These are phyloP conservation scores for Penicillium frequentans DNA, from an alignment of 2,329 filamentous ascomycete genomes.

Conservation along the genomic window DNA sequence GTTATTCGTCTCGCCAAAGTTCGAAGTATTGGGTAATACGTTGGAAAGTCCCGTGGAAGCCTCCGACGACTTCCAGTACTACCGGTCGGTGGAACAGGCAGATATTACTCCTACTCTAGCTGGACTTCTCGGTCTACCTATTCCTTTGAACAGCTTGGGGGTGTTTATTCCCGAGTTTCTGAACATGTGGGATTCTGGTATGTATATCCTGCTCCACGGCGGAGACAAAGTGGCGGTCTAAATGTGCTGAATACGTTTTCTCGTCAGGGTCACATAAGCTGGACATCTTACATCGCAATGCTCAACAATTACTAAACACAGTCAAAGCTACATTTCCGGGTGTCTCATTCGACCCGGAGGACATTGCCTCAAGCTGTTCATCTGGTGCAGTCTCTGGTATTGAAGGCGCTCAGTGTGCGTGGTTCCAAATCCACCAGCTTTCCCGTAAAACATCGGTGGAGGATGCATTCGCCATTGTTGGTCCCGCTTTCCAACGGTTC, in stretches of 20 bases:
- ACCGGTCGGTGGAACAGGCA: conserved; percentile 83
- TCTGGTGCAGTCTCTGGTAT: conserved; percentile 35
- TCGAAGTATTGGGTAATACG: conserved; percentile 57
- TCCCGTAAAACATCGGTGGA: conserved; percentile 6
- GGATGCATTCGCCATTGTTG: conserved; percentile 17
- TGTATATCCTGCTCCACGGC: conserved; percentile 12
- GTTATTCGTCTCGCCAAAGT: conserved; percentile 84
- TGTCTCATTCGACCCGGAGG: conserved; percentile 47
- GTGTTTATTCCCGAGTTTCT: conserved; percentile 80
- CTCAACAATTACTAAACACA: conserved; percentile 75
- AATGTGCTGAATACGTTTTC: neutral
- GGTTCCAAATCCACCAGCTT: conserved; percentile 49
- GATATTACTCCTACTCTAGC: conserved; percentile 90
- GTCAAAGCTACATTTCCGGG: conserved; percentile 70
- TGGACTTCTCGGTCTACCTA: conserved; percentile 80
- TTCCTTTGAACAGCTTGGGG: conserved; percentile 87
- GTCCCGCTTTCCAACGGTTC: conserved; percentile 52
- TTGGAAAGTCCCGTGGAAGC: conserved; percentile 57
- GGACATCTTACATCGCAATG: conserved; percentile 74
- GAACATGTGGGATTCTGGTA: conserved; percentile 70
- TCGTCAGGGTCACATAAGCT: conserved; percentile 53
- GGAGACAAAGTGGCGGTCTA: neutral
- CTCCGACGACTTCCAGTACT: conserved; percentile 76
- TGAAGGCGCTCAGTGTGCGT: conserved; percentile 67
- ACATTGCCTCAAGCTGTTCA: conserved; percentile 22